Evolutionary conservation across 2,329 filamentous ascomycete species (phyloP), one percentile per base, ranked within the genome.

Genomic region (Fusarium nelsonii): DNA sequence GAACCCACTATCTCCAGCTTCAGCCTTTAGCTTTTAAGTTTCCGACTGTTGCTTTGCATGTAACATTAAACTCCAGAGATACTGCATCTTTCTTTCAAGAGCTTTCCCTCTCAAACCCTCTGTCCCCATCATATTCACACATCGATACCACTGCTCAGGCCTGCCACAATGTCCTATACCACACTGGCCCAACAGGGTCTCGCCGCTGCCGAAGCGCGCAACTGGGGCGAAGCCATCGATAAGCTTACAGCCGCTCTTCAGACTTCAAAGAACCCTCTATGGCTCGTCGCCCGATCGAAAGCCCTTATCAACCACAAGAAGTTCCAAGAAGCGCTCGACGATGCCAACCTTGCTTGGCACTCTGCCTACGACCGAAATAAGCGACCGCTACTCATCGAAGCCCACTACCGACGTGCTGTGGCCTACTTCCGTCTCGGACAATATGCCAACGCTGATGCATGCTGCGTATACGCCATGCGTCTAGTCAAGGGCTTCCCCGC

Each of bases 221-320:
- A 94, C 63, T 95, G 88, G 78, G 81, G 85, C 7, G 83, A 85
- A 46, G 94, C 92, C 44, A 87, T 97, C 71, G 78, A 82, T 36
- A 86, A 90, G 72, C 91, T 91, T 68, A 91, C 91, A 9, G 79
- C 82, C 39, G 93, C 92, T 8, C 83, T 97, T 34, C 81, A 88
- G 64, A 84, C 84, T 14, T 89, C 90, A 0, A 83, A 83, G 39
- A 93, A 92, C 4, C 91, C 93, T 2, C 81, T 87, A 49, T 97
- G 96, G 87, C 91, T 95, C 66, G 88, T 96, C 67, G 89, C 91
- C 70, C 92, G 95, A 20, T 92, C 93, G 6, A 93, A 90, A 41
- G 93, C 93, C 39, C 90, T 94, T 76, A 86, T 92, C 50, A 87
- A 92, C 62, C 83, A 86, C 4, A 83, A 84, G 69, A 82, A 88